Evolutionary conservation across 352 stramenopile species (phyloP), one percentile per base, ranked within the genome.

Genomic region (Globisporangium okanoganense): DNA sequence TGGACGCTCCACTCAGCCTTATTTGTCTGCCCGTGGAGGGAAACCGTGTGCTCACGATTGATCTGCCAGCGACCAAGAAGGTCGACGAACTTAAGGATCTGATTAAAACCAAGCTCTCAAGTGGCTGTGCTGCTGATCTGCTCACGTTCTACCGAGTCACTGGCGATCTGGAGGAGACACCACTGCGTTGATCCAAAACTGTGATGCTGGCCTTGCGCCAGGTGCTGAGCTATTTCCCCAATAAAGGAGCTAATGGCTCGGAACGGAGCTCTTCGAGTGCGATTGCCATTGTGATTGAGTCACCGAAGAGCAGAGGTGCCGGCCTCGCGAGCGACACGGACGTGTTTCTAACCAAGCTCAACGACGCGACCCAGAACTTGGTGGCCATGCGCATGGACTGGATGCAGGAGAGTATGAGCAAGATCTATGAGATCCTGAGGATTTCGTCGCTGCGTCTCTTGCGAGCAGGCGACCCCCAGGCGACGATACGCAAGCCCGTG

Each of bases 361-460:
- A 56, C 31, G 51, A 20, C 22, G 22, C 51, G 35, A 27, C 47
- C 13, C 31, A 44, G 5, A 45, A 35, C 31, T 57, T 22, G 3
- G 51, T 57, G 33, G 20, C 36, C 7, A 33, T 18, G 33, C 50
- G 33, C 31, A 31, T 57, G 51, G 33, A 57, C 20, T 57, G 51
- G 51, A 24, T 57, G 51, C 13, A 33, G 4, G 33, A 43, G 13
- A 56, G 25, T 18, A 29, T 44, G 49, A 29, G 18, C 31, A 4
- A 29, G 18, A 47, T 47, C n/a, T n/a, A n/a, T n/a, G n/a, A n/a
- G n/a, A n/a, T n/a, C n/a, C n/a, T n/a, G n/a, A n/a, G n/a, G n/a
- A n/a, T n/a, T n/a, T n/a, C n/a, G n/a, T n/a, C n/a, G n/a, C n/a
- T n/a, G n/a, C n/a, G n/a, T n/a, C n/a, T n/a, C n/a, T n/a, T n/a